Evolutionary conservation across 78 protist species (phyloP).

Genomic region (Dictyostelium firmibasis): DNA sequence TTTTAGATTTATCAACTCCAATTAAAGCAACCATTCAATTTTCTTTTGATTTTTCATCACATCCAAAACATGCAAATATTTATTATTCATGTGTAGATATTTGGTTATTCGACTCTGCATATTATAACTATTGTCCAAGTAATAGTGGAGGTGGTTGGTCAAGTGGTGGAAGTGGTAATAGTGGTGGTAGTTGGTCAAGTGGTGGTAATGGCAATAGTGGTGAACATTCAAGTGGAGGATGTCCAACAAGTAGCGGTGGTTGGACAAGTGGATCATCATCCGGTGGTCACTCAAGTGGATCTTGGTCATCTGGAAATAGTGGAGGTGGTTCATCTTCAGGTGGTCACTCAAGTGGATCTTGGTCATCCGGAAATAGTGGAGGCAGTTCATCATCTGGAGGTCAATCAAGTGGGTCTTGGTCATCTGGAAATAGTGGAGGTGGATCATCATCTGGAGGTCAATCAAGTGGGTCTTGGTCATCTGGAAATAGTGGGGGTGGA

Average conservation of each 20-base stretch:
- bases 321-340: neutral
- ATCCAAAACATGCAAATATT: neutral
- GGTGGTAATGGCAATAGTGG: neutral
- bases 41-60: neutral
- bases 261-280: neutral
- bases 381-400: neutral
- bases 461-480: neutral
- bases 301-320: neutral
- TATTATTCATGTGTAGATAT: neutral
- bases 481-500: neutral
- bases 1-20: neutral
- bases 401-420: neutral
- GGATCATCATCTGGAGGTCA: neutral
- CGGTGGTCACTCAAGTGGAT: neutral
- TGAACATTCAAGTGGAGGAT: neutral
- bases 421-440: neutral
- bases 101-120: neutral
- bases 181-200: neutral
- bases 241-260: neutral
- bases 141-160: neutral
- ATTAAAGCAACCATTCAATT: slow-evolving; percentile 2
- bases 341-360: neutral
- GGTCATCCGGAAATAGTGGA: neutral
- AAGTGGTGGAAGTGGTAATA: neutral
- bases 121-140: neutral